These are phyloP conservation scores for Viridothelium virens DNA, from an alignment of 495 filamentous ascomycete species.

Conservation along the genomic window DNA sequence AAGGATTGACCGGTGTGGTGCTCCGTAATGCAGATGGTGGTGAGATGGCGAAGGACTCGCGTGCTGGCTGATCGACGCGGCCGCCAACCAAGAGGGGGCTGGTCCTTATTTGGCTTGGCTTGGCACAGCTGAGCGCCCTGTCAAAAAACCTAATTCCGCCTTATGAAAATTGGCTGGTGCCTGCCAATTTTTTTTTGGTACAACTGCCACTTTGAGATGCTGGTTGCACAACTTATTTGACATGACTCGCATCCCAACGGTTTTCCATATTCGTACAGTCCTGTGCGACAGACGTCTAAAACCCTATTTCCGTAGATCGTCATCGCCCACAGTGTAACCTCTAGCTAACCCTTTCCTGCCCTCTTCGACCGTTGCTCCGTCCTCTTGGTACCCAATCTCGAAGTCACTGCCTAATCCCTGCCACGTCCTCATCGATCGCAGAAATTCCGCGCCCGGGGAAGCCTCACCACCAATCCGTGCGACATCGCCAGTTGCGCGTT, in stretches of 20 bases:
- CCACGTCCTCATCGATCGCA: slow-evolving; percentile 80
- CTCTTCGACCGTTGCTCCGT: slow-evolving; percentile 59
- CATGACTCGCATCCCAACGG: too few species aligned
- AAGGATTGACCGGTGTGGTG: too few species aligned
- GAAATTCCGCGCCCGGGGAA: slow-evolving; percentile 86
- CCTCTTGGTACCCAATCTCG: slow-evolving; percentile 52
- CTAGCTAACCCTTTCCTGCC: slow-evolving; percentile 84
- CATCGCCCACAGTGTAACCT: slow-evolving; percentile 72
- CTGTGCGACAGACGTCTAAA: not conserved
- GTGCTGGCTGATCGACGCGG: not conserved
- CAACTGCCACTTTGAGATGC: too few species aligned
- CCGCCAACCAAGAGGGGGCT: too few species aligned
- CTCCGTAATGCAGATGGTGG: not conserved
- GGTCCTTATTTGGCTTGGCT: too few species aligned
- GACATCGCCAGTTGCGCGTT: slow-evolving; percentile 60
- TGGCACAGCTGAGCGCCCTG: too few species aligned
- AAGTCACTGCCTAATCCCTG: slow-evolving; percentile 87
- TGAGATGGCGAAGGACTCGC: slow-evolving; percentile 3
- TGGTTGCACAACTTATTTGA: too few species aligned
- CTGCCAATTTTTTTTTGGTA: too few species aligned
- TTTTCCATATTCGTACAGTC: not conserved
- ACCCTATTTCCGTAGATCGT: slow-evolving; percentile 4
- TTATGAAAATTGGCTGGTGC: too few species aligned
- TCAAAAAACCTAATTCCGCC: too few species aligned
- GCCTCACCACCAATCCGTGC: slow-evolving; percentile 67